Evolutionary conservation across 2,329 filamentous ascomycete species (phyloP).

Genomic region (Pseudocercospora fuligena): DNA sequence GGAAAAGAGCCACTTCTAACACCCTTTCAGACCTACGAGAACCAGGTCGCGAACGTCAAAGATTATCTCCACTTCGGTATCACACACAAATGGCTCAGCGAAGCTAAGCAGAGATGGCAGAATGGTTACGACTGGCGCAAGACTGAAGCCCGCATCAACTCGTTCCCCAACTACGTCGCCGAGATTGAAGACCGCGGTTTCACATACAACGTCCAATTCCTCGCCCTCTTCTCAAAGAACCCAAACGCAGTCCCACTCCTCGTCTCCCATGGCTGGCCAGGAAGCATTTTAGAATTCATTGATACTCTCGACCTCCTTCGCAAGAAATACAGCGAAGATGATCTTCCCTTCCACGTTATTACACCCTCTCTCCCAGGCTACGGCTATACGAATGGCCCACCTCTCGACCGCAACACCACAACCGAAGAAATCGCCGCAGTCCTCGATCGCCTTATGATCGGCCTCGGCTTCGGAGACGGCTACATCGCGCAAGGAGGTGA

Average conservation of each 20-base stretch:
- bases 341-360: constrained; percentile 62
- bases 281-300: constrained; percentile 60
- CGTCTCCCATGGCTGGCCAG: constrained; percentile 61
- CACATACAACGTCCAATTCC: constrained; percentile 56
- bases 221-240: constrained; percentile 53
- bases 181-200: constrained; percentile 47
- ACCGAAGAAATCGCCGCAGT: constrained; percentile 48
- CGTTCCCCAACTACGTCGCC: constrained; percentile 56
- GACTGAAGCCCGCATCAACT: constrained; percentile 52
- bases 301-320: constrained; percentile 54
- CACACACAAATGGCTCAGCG: constrained; percentile 52
- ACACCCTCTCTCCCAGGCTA: constrained; percentile 62
- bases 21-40: constrained; percentile 50
- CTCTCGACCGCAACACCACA: constrained; percentile 52
- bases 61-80: constrained; percentile 48
- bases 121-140: constrained; percentile 55
- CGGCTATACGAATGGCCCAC: constrained; percentile 55
- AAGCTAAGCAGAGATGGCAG: constrained; percentile 49
- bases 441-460: constrained; percentile 58
- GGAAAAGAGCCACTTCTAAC: not conserved
- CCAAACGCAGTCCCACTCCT: constrained; percentile 56
- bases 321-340: constrained; percentile 54
- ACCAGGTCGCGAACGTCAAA: constrained; percentile 46
- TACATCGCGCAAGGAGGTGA: constrained; percentile 62
- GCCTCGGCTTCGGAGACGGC: constrained; percentile 57